Evolutionary conservation across 139 green algal genomes (phyloP).

Genomic region (Bryopsis sp.): DNA sequence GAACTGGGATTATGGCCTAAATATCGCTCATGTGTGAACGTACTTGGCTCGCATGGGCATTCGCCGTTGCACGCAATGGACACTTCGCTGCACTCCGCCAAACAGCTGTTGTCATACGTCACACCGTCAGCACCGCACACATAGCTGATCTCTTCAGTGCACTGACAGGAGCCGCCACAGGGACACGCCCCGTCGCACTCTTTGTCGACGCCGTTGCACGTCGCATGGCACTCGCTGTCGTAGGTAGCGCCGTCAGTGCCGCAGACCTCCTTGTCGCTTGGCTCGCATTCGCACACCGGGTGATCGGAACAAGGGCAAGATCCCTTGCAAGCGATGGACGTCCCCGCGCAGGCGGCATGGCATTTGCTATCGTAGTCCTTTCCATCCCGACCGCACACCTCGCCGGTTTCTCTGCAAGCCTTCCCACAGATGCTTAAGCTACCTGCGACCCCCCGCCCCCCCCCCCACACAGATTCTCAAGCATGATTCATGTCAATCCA

Average conservation of each 20-base stretch:
- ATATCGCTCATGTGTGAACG: too few species aligned
- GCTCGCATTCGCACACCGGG: too few species aligned
- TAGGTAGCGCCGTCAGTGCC: slow-evolving; percentile 26
- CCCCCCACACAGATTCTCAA: too few species aligned
- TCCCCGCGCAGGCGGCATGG: slow-evolving; percentile 15
- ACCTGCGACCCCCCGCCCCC: too few species aligned
- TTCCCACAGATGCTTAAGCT: too few species aligned
- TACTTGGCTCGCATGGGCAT: slow-evolving; percentile 11
- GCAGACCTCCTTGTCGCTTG: too few species aligned
- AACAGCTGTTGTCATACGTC: slow-evolving; percentile 30
- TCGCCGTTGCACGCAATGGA: slow-evolving; percentile 3
- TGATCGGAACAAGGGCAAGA: background rate
- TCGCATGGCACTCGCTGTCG: slow-evolving; percentile 28
- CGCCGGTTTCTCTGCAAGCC: too few species aligned
- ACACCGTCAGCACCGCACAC: slow-evolving; percentile 28
- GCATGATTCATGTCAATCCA: too few species aligned
- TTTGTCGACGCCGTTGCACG: slow-evolving; percentile 8
- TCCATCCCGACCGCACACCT: slow-evolving; percentile 21
- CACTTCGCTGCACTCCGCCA: slow-evolving; percentile 12
- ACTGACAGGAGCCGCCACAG: too few species aligned
- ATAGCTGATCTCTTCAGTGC: too few species aligned
- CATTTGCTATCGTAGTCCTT: slow-evolving; percentile 26
- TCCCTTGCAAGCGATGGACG: slow-evolving; percentile 17
- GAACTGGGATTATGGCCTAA: too few species aligned
- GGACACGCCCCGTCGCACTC: slow-evolving; percentile 13